Percentiles rank a stretch among this genome's conserved stretches.
phyloP scores from a whole-genome alignment of 495 filamentous ascomycete species.

The Staphylotrichum tortipilum region DNA sequence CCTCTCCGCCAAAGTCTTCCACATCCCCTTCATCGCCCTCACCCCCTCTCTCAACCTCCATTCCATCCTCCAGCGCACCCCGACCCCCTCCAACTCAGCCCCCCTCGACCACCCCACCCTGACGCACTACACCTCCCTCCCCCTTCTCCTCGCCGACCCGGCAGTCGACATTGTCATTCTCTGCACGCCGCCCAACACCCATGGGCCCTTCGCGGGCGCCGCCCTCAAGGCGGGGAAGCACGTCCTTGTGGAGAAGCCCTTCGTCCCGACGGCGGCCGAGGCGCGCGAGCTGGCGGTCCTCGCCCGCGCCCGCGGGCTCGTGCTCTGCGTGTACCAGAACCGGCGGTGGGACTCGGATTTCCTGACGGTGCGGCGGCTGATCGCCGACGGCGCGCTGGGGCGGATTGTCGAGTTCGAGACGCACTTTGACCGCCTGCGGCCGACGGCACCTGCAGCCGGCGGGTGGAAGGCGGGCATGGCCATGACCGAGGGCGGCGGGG shows the following conservation, averaged over 20 bases:
- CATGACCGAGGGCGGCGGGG: constrained; percentile 57
- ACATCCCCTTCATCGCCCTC: constrained; percentile 73
- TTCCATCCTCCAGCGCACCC: constrained; percentile 66
- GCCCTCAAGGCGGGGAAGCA: constrained; percentile 71
- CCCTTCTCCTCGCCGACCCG: constrained; percentile 57
- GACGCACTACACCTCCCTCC: constrained; percentile 53
- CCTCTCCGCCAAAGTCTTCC: constrained; percentile 80
- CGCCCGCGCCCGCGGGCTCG: constrained; percentile 49
- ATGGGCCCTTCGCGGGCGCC: constrained; percentile 55
- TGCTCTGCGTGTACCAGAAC: constrained; percentile 83
- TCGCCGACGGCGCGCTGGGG: constrained; percentile 49
- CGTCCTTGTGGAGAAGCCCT: constrained; percentile 85
- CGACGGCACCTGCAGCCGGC: constrained; percentile 39
- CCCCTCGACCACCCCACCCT: constrained; percentile 61
- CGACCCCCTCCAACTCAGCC: constrained; percentile 43
- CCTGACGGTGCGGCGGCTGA: constrained; percentile 57
- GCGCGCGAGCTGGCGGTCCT: constrained; percentile 60
- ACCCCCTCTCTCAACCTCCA: constrained; percentile 60
- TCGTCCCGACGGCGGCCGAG: constrained; percentile 64
- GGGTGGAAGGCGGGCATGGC: constrained; percentile 62
- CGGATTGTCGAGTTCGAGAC: constrained; percentile 66
- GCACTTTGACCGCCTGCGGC: constrained; percentile 75
- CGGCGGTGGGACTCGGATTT: constrained; percentile 82
- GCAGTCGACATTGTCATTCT: constrained; percentile 65
- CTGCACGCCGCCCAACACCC: constrained; percentile 66